These are phyloP conservation scores for Dictyostelium firmibasis DNA, from an alignment of 78 protist species.

Conservation along the genomic window DNA sequence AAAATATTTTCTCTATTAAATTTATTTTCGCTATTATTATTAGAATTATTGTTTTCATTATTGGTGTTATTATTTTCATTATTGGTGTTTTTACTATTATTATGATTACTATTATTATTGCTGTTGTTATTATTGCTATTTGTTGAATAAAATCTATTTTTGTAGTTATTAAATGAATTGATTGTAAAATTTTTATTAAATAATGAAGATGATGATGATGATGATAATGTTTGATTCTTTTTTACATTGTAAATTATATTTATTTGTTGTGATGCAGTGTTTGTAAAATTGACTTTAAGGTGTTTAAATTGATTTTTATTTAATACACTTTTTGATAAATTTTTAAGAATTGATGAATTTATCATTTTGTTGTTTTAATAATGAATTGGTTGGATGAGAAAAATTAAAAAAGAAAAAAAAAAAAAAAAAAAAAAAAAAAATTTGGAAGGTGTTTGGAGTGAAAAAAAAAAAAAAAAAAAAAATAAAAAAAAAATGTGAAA, in stretches of 20 bases:
- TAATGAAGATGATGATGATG: neutral
- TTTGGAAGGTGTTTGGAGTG: no score
- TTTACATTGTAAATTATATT: neutral
- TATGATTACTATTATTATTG: neutral
- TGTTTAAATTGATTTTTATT: neutral
- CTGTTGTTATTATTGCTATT: neutral
- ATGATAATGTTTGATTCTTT: neutral
- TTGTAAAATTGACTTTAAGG: no score
- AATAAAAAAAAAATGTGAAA: no score
- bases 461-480: no score
- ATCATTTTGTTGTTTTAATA: no score
- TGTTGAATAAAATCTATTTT: constrained; percentile 1
- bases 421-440: neutral
- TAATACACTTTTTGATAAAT: neutral
- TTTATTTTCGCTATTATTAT: neutral
- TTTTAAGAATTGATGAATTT: neutral
- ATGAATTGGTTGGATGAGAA: no score
- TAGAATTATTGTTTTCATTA: neutral
- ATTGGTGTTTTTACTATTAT: neutral
- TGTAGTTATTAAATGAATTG: neutral
- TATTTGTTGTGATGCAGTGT: neutral
- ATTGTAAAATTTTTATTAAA: neutral
- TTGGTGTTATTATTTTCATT: neutral
- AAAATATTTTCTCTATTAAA: neutral
- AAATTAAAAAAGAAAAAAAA: no score